Percentiles rank a stretch among this genome's conserved stretches.
phyloP scores from a whole-genome alignment of 2,329 filamentous ascomycete genomes.

The Dothistroma septosporum region DNA sequence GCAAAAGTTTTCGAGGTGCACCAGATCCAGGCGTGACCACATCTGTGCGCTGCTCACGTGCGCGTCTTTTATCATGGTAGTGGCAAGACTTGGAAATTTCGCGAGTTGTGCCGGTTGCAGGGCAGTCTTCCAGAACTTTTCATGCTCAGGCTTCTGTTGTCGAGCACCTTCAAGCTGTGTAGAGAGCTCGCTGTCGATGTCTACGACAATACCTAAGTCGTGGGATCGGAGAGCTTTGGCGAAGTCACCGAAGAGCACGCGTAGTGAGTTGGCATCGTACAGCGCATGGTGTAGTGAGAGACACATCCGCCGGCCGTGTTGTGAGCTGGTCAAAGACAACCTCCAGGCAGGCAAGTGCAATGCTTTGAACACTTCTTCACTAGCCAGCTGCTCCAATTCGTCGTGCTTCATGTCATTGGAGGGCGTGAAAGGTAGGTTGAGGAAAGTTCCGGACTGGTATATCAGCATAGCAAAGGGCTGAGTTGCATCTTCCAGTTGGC shows the following conservation, averaged over 20 bases:
- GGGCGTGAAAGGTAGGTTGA: constrained; percentile 5
- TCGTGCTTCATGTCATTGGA: constrained; percentile 14
- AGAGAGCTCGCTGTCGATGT: constrained; percentile 40
- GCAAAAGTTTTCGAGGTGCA: constrained; percentile 54
- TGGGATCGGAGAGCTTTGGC: constrained; percentile 37
- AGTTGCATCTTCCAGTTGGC: constrained; percentile 55
- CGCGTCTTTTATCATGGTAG: constrained; percentile 45
- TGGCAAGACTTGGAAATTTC: constrained; percentile 72
- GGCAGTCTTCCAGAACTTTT: constrained; percentile 60
- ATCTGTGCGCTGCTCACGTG: constrained; percentile 37
- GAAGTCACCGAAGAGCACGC: constrained; percentile 61
- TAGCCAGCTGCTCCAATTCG: constrained; percentile 29
- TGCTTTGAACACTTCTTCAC: constrained; percentile 37
- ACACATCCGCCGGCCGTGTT: constrained; percentile 35
- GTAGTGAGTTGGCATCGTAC: constrained; percentile 76
- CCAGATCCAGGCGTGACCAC: constrained; percentile 40
- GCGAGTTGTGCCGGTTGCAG: constrained; percentile 45
- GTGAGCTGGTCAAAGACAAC: constrained; percentile 46
- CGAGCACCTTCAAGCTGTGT: constrained; percentile 38
- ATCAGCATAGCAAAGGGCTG: constrained; percentile 72
- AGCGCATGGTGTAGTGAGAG: constrained; percentile 72
- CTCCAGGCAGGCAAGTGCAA: constrained; percentile 62
- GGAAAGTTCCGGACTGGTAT: constrained; percentile 38
- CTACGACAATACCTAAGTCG: constrained; percentile 21
- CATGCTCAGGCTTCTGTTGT: constrained; percentile 4